Base-by-base conservation (phyloP, 2,329 filamentous ascomycete genomes). In the Stylonectria norvegica region DNA sequence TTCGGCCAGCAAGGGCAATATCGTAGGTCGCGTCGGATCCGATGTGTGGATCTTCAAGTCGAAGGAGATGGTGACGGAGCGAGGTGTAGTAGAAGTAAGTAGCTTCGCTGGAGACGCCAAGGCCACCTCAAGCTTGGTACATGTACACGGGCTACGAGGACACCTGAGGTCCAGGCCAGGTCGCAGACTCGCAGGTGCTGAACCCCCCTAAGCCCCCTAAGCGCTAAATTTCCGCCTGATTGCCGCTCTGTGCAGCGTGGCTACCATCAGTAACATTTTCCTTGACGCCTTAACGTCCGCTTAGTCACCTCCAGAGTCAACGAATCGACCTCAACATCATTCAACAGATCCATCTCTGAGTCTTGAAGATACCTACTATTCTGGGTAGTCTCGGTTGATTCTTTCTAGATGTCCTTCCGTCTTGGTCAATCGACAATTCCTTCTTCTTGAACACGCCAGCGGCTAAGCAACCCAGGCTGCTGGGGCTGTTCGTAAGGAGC, bases 211-310 rank as follows among this genome's bases (percentile, higher is more conserved):
- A 38, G 35, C 36, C 33, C 45, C 44, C 42, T 40, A 49, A 53
- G 44, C 52, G 38, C 38, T 50, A 48, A 56, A 49, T 42, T 43
- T 40, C 44, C 50, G 45, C 51, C 49, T 53, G 53, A 48, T 55
- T 53, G 42, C 53, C 49, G 31, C 50, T 45, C 25, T 29, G 41
- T 48, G 49, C 39, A 54, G 42, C 45, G 34, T 55, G 45, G 51
- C 53, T 47, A 45, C 32, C 37, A 43, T 44, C 43, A 40, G 41
- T 53, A 57, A 56, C 53, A 57, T 48, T 57, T 56, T 46, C 38
- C 41, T 40, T 44, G 39, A 33, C 25, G 37, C 32, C 40, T 15
- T 37, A 11, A 18, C 20, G 20, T 18, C 9, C 17, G 51, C 53
- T 55, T 55, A 55, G 52, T 55, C 49, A 58, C 47, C 37, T 28